phyloP scores from a whole-genome alignment of 345 rosid species.

The Boechera stricta region DNA sequence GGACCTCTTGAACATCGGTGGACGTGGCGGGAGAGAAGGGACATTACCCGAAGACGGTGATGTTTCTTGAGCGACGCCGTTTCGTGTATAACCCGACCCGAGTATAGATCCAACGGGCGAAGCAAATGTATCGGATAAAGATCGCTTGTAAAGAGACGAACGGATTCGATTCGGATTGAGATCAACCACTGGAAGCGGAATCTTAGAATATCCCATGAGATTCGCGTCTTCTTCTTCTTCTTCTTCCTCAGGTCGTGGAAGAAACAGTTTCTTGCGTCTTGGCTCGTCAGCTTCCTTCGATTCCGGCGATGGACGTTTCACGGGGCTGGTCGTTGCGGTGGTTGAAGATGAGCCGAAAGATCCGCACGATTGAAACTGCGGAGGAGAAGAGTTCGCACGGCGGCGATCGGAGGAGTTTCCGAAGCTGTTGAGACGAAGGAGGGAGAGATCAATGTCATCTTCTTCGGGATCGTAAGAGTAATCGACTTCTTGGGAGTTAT shows the following conservation, averaged over 20 bases:
- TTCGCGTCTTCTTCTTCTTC: slow-evolving; percentile 31
- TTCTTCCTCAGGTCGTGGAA: slow-evolving; percentile 33
- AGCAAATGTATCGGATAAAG: slow-evolving; percentile 45
- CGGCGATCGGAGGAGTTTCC: slow-evolving; percentile 46
- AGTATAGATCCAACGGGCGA: slow-evolving; percentile 8
- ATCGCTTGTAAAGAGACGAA: slow-evolving; percentile 37
- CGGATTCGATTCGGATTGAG: slow-evolving; percentile 36
- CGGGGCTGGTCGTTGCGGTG: slow-evolving; percentile 30
- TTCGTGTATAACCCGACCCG: slow-evolving; percentile 29
- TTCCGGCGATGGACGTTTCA: slow-evolving; percentile 45
- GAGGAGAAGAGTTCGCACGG: slow-evolving; percentile 49
- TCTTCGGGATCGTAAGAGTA: slow-evolving; percentile 42
- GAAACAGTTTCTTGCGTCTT: slow-evolving; percentile 42
- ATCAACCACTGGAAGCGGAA: slow-evolving; percentile 36
- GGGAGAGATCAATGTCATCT: slow-evolving; percentile 43
- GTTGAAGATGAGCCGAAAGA: slow-evolving; percentile 44
- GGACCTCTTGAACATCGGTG: slow-evolving; percentile 41
- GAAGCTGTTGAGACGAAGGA: slow-evolving; percentile 48
- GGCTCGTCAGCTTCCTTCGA: slow-evolving; percentile 43
- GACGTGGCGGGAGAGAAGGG: slow-evolving; percentile 45
- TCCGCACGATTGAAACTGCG: slow-evolving; percentile 43
- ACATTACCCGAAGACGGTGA: slow-evolving; percentile 31
- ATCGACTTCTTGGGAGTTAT: slow-evolving; percentile 25
- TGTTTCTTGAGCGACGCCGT: slow-evolving; percentile 24
- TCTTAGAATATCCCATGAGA: slow-evolving; percentile 41